A percentile compares a stretch with the other conserved stretches of the same genome.
Evolutionary conservation across 345 rosid genomes (phyloP).

Genomic region (Noccaea bulbosa): DNA sequence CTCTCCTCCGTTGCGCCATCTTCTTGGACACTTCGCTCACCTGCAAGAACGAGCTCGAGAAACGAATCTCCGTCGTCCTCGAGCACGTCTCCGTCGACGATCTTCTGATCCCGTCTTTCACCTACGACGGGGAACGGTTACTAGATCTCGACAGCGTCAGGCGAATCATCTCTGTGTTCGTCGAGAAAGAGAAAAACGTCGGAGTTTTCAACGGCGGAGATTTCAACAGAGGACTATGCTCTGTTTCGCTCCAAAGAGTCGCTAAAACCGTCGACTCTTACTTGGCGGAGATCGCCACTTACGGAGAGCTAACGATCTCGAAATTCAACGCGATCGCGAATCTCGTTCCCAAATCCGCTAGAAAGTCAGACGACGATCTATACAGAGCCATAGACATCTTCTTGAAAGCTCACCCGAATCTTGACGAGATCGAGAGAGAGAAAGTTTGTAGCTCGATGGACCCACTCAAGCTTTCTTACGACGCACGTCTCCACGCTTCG

Average conservation of each 20-base stretch:
- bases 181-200: slow-evolving; percentile 83
- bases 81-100: slow-evolving; percentile 83
- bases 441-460: slow-evolving; percentile 93
- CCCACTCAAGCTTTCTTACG: slow-evolving; percentile 76
- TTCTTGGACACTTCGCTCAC: slow-evolving; percentile 60
- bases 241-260: slow-evolving; percentile 65
- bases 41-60: slow-evolving; percentile 83
- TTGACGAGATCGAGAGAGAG: slow-evolving; percentile 91
- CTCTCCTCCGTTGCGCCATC: slow-evolving; percentile 83
- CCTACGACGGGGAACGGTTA: slow-evolving; percentile 84
- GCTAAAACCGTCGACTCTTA: slow-evolving; percentile 75
- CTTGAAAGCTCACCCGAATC: slow-evolving; percentile 88
- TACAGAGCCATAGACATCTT: slow-evolving; percentile 89
- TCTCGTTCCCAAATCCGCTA: slow-evolving; percentile 70
- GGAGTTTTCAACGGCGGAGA: slow-evolving; percentile 79
- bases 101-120: slow-evolving; percentile 74
- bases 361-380: slow-evolving; percentile 81
- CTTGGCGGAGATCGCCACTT: slow-evolving; percentile 74
- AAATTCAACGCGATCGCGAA: slow-evolving; percentile 86
- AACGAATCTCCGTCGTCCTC: slow-evolving; percentile 65
- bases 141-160: slow-evolving; percentile 84
- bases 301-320: slow-evolving; percentile 64
- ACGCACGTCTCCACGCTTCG: slow-evolving; percentile 96
- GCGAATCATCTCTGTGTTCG: slow-evolving; percentile 65
- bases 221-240: slow-evolving; percentile 50